These are phyloP conservation scores for Tetrahymena elliotti DNA, from an alignment of 73 alveolate species.

Conservation along the genomic window DNA sequence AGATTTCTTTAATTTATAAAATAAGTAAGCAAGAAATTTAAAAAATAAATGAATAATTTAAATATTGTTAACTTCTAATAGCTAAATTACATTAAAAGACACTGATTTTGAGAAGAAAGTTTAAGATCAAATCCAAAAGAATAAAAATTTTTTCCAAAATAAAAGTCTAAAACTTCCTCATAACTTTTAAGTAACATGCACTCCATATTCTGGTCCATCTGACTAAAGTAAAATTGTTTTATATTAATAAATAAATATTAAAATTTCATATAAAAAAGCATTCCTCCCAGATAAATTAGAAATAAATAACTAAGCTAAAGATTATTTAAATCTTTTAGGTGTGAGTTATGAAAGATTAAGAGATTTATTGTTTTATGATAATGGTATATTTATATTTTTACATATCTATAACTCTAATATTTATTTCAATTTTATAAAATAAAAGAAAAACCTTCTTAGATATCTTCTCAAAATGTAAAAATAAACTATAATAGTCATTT, in stretches of 20 bases:
- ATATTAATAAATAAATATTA: background rate
- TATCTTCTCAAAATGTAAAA: background rate
- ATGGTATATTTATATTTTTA: background rate
- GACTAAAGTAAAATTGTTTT: background rate
- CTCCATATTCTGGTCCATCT: constrained; percentile 1
- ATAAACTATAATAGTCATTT: background rate
- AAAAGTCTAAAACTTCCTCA: background rate
- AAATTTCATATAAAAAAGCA: background rate
- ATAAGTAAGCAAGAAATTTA: too few species aligned
- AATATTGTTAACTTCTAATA: too few species aligned
- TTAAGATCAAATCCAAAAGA: background rate
- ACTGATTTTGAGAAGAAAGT: background rate
- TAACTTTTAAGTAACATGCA: constrained; percentile 13
- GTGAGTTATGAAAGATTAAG: constrained; percentile 2
- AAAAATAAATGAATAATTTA: too few species aligned
- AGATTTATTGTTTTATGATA: constrained; percentile 14
- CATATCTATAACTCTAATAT: background rate
- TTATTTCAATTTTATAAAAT: background rate
- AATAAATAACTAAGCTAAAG: constrained; percentile 1
- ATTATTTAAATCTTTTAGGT: constrained; percentile 1
- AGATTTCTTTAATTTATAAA: constrained; percentile 7
- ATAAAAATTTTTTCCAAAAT: background rate
- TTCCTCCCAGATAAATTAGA: background rate
- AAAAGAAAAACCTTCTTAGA: background rate
- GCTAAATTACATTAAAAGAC: background rate